Base-by-base conservation (phyloP, 2,329 filamentous ascomycete genomes). In the Aspergillus flavus region DNA sequence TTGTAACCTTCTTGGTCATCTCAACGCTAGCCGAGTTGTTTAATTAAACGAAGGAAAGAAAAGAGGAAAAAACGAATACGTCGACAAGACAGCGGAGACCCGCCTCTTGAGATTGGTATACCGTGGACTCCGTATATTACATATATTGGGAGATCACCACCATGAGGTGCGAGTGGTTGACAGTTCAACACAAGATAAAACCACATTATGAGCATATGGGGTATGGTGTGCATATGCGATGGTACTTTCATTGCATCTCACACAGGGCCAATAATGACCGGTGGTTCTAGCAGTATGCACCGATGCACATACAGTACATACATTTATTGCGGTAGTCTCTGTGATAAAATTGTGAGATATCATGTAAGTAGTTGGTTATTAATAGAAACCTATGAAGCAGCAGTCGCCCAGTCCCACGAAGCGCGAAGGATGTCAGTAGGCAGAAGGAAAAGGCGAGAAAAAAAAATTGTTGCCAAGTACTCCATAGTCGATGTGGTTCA, bases 311-410 rank as follows among this genome's bases (percentile, higher is more conserved):
- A 26, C 32, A 4, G 19, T 26, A 48, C 30, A n/a, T 52, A 32
- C 21, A 52, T 10, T 21, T 23, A 54, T 21, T 36, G 21, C 19
- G 9, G 10, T n/a, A 34, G 2, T 11, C 11, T n/a, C n/a, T 34
- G 4, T 5, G 19, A 9, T 23, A 21, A 16, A 36, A 14, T 23
- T 39, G 32, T 19, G n/a, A 34, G n/a, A 55, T 23, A 41, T 59
- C 34, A 53, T 55, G 48, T 28, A 28, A 28, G 26, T 28, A 39
- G 41, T 32, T n/a, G n/a, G 36, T 56, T 62, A 62, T 62, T 59
- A 62, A 59, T 62, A 62, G 56, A 54, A 50, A 34, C 16, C 14
- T 5, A 6, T 52, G 19, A 39, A 28, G 36, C 30, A 43, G 19
- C n/a, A 52, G 34, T 54, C 19, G 34, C n/a, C 32, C 55, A 39